Percentiles rank a stretch among this genome's conserved stretches.
Evolutionary conservation across 768 basidiomycete species (phyloP).

Genomic region (Leccinum truebloodii): DNA sequence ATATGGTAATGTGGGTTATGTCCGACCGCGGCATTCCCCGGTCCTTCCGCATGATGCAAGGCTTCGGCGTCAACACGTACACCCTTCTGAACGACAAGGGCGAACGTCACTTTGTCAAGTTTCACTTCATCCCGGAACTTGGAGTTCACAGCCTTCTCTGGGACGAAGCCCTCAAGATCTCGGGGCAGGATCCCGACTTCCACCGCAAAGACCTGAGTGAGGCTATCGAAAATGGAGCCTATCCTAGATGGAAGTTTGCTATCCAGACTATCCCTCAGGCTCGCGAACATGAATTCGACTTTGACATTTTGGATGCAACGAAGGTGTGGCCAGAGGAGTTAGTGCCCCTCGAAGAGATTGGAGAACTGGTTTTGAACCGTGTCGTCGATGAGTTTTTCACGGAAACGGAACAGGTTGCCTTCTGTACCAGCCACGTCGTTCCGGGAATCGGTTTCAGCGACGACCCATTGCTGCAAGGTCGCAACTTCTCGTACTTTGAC

Average conservation of each 20-base stretch:
- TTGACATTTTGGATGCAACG: conserved; percentile 85
- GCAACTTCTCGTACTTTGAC: conserved; percentile 88
- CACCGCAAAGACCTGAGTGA: conserved; percentile 86
- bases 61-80: conserved; percentile 85
- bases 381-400: conserved; percentile 77
- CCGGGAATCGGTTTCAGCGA: conserved; percentile 72
- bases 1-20: conserved; percentile 85
- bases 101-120: conserved; percentile 83
- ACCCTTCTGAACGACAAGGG: conserved; percentile 67
- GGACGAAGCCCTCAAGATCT: conserved; percentile 88
- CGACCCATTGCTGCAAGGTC: conserved; percentile 79
- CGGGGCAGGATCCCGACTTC: conserved; percentile 87
- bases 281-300: conserved; percentile 79
- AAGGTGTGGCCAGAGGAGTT: conserved; percentile 85
- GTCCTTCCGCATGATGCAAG: conserved; percentile 88
- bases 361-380: conserved; percentile 67
- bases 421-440: conserved; percentile 67
- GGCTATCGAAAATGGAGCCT: conserved; percentile 71
- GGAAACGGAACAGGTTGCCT: conserved; percentile 88
- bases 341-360: conserved; percentile 75
- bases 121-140: conserved; percentile 79
- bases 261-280: conserved; percentile 65
- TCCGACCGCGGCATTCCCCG: conserved; percentile 85
- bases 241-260: conserved; percentile 77
- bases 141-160: conserved; percentile 83